Evolutionary conservation across 192 early-diverging fungal species (phyloP).

Genomic region (Anaeromyces robustus): DNA sequence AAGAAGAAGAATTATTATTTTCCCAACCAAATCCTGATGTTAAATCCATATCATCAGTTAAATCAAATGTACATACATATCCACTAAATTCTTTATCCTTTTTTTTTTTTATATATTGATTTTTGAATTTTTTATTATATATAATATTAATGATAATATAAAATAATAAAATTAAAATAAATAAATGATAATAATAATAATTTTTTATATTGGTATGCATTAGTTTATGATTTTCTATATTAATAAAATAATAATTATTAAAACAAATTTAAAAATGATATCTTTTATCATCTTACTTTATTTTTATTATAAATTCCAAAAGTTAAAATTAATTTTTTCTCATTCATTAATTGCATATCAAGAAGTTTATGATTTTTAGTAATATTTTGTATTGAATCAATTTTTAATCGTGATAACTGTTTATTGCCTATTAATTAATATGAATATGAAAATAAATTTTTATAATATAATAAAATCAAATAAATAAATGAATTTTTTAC

Average conservation of each 20-base stretch:
- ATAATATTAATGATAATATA: no score
- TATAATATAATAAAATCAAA: no score
- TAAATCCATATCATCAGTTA: background rate
- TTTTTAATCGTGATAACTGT: background rate
- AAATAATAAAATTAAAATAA: no score
- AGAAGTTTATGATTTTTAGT: background rate
- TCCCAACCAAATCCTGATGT: background rate
- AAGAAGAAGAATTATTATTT: background rate
- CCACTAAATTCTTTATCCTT: background rate
- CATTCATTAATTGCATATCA: background rate
- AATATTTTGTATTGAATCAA: background rate
- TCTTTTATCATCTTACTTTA: no score
- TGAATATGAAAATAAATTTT: background rate
- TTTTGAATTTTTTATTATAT: no score
- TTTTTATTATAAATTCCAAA: background rate
- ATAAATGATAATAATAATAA: no score
- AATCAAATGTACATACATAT: background rate
- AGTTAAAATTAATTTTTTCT: background rate
- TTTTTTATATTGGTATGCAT: no score
- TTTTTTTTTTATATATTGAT: no score
- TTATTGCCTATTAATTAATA: background rate
- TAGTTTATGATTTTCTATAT: no score
- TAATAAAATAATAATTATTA: no score
- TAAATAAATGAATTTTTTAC: no score
- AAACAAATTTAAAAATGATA: no score